Base-by-base conservation (phyloP, 768 basidiomycete species). In the Melanogaster broomeanus region DNA sequence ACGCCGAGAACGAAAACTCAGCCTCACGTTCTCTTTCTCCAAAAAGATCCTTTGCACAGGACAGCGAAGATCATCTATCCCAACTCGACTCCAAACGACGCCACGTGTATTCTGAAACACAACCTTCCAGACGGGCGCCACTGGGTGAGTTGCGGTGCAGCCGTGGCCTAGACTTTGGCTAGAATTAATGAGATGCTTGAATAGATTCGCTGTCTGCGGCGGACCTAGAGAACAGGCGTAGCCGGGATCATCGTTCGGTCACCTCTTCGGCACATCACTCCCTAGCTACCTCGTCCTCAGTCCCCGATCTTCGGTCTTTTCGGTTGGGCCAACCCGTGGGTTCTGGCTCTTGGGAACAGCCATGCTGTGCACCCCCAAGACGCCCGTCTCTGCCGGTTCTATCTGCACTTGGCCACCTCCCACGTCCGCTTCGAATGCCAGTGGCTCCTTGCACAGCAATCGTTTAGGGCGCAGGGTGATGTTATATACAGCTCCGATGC, bases 171-270 rank as follows among this genome's bases (percentile, higher is more conserved):
- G 37, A 42, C 10, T 6, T 30, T 28, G 38, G 39, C 51, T 51
- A 33, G 31, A 58, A 39, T 40, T 4, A 22, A 24, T 37, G 16
- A 53, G 50, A 34, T 33, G 21, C 53, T 25, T 18, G 38, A 39
- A 53, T 38, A 70, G 68, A 68, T 64, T 57, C 62, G 24, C 40
- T 70, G 39, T 66, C 68, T 21, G 16, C 37, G 10, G 64, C 58
- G n/a, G 50, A 49, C 44, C 18, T 56, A 27, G 53, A 52, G 45
- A 70, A 68, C 22, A 59, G 42, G 46, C 51, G 45, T 21, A 18
- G 13, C 43, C 52, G 28, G 25, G 21, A 4, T 16, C 42, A 40
- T 25, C 55, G 42, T 2, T 56, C 41, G 43, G 18, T 51, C 34
- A 49, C 37, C 47, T 43, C 49, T 18, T 40, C 37, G 24, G 46